phyloP scores from a whole-genome alignment of 441 rosid genomes.

The Jatropha multifida region DNA sequence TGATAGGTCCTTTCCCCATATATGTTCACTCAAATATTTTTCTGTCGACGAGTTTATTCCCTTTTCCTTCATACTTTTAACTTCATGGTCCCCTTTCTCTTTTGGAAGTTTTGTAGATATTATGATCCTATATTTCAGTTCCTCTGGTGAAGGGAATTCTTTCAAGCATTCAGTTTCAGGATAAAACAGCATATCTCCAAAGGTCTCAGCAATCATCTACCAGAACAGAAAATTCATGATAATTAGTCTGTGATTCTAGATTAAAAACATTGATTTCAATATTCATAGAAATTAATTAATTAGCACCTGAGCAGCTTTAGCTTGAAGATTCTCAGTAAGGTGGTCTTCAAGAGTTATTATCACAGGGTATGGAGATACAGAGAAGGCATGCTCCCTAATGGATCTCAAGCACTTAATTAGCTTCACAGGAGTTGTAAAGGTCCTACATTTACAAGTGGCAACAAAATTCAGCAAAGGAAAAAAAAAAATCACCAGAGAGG shows the following conservation, averaged over 20 bases:
- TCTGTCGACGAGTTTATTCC: slow-evolving; percentile 32
- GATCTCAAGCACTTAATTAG: slow-evolving; percentile 64
- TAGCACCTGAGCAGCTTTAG: slow-evolving; percentile 74
- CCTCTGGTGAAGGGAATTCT: slow-evolving; percentile 73
- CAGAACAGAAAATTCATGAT: slow-evolving; percentile 1
- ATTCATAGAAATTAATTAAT: neutral
- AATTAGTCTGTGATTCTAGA: neutral
- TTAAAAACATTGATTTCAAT: neutral
- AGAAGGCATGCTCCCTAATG: slow-evolving; percentile 69
- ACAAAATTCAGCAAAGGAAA: neutral
- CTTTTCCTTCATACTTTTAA: slow-evolving; percentile 40
- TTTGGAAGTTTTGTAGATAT: slow-evolving; percentile 92
- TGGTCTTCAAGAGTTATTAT: slow-evolving; percentile 91
- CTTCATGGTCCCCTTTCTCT: slow-evolving; percentile 27
- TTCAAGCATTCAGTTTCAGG: slow-evolving; percentile 63
- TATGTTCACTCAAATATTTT: slow-evolving; percentile 55
- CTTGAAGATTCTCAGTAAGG: slow-evolving; percentile 74
- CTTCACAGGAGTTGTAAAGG: slow-evolving; percentile 83
- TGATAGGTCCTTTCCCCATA: slow-evolving; percentile 59
- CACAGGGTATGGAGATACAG: slow-evolving; percentile 72
- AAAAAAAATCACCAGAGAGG: neutral
- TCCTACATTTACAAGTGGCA: slow-evolving; percentile 39
- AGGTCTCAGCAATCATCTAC: slow-evolving; percentile 68
- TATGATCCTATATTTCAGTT: slow-evolving; percentile 54
- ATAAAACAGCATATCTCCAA: slow-evolving; percentile 67